Percentiles rank a stretch among this genome's conserved stretches.
Evolutionary conservation across 768 basidiomycete genomes (phyloP).

Genomic region (Suillus tomentosus): DNA sequence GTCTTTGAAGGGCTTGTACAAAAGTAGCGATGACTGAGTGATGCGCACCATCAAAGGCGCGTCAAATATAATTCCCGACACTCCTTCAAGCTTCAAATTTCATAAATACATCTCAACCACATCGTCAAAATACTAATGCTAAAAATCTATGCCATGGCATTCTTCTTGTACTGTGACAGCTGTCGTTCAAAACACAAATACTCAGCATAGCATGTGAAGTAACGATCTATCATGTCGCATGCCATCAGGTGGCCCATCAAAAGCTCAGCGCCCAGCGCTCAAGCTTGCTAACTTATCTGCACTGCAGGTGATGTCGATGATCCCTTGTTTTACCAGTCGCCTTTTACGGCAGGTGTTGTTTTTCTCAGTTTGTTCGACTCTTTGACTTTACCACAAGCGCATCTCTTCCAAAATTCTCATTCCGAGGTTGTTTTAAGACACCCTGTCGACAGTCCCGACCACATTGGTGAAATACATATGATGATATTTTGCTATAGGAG

Average conservation of each 20-base stretch:
- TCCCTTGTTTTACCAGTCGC: neutral
- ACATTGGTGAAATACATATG: neutral
- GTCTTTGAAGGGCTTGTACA: no score
- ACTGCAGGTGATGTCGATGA: neutral
- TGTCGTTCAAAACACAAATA: neutral
- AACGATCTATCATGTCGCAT: no score
- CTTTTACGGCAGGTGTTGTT: constrained; percentile 2
- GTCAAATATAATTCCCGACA: no score
- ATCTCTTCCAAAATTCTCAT: neutral
- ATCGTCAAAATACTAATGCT: no score
- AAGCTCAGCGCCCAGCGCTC: neutral
- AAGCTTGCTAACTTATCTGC: neutral
- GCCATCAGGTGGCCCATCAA: neutral
- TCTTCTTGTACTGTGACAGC: neutral
- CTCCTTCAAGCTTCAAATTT: no score
- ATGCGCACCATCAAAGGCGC: no score
- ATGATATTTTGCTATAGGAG: neutral
- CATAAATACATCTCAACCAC: no score
- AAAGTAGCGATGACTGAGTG: no score
- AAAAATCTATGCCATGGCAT: no score
- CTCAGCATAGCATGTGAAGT: neutral
- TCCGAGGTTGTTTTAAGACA: neutral
- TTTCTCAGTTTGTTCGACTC: neutral
- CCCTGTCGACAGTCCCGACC: neutral
- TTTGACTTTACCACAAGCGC: neutral